A percentile compares a stretch with the other conserved stretches of the same genome.
These are phyloP conservation scores for Nannochloris sp. DNA, from an alignment of 139 green algal genomes.

Conservation along the genomic window DNA sequence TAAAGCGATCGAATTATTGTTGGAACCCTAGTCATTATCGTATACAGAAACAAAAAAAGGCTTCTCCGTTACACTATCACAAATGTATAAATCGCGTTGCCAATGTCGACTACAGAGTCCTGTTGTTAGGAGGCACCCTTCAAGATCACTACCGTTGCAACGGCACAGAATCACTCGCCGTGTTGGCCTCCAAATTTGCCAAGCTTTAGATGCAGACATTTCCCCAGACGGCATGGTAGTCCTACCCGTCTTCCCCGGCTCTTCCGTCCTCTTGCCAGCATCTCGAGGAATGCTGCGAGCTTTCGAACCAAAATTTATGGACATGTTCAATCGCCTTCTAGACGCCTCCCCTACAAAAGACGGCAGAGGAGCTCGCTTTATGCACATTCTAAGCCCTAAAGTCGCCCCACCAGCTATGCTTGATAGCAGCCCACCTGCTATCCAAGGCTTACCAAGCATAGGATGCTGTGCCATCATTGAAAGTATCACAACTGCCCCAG, in stretches of 20 bases:
- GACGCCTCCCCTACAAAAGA: not conserved
- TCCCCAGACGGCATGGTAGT: not conserved
- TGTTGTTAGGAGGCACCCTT: too few species aligned
- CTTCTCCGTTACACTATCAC: too few species aligned
- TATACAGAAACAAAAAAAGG: too few species aligned
- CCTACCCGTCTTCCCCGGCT: not conserved
- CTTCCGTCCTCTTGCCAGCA: not conserved
- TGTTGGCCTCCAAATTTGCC: too few species aligned
- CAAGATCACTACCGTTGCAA: too few species aligned
- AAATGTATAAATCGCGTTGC: too few species aligned
- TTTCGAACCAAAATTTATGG: constrained; percentile 10
- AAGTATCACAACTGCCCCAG: not conserved
- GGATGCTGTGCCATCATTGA: constrained; percentile 14
- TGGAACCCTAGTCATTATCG: too few species aligned
- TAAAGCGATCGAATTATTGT: too few species aligned
- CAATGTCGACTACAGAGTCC: too few species aligned
- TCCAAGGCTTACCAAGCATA: constrained; percentile 6
- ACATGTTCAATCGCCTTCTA: constrained; percentile 1
- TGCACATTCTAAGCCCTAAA: constrained; percentile 1
- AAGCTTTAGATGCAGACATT: not conserved
- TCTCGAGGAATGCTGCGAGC: not conserved
- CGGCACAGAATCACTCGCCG: too few species aligned
- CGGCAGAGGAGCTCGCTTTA: constrained; percentile 5
- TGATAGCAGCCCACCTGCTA: not conserved
- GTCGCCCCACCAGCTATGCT: constrained; percentile 6